phyloP scores from a whole-genome alignment of 2,329 filamentous ascomycete species.

The Xylaria sp. region DNA sequence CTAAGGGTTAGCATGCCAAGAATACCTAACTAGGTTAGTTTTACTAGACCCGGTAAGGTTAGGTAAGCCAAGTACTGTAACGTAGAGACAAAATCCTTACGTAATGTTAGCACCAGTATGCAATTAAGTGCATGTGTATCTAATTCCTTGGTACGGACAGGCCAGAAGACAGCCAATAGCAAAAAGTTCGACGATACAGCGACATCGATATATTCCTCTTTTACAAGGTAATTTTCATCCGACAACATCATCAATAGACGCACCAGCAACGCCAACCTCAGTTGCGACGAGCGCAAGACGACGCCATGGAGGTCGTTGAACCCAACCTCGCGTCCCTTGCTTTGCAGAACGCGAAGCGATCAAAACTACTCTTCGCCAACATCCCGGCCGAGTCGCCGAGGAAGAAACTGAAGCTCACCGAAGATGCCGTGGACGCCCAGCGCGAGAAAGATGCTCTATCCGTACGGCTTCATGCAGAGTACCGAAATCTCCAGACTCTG shows the following conservation, averaged over 20 bases:
- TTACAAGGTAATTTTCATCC: background rate
- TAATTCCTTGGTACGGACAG: too few species aligned
- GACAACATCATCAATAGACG: background rate
- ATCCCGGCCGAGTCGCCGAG: constrained; percentile 40
- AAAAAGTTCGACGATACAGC: constrained; percentile 5
- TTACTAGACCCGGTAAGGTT: too few species aligned
- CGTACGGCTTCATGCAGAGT: constrained; percentile 49
- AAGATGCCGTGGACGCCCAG: constrained; percentile 42
- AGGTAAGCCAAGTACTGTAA: too few species aligned
- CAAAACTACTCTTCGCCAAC: constrained; percentile 46
- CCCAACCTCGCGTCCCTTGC: constrained; percentile 46
- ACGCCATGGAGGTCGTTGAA: constrained; percentile 42
- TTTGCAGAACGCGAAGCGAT: constrained; percentile 46
- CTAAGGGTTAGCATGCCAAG: too few species aligned
- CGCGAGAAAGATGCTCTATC: constrained; percentile 47
- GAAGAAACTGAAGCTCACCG: constrained; percentile 45
- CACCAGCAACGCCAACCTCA: background rate
- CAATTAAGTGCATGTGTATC: too few species aligned
- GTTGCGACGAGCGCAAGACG: constrained; percentile 21
- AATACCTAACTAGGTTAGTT: too few species aligned
- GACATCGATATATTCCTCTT: too few species aligned
- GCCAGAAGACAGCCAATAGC: background rate
- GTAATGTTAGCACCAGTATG: too few species aligned
- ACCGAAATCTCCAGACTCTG: constrained; percentile 45
- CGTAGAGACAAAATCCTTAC: too few species aligned